phyloP scores from a whole-genome alignment of 768 basidiomycete species.

The Amanita brunnescens region DNA sequence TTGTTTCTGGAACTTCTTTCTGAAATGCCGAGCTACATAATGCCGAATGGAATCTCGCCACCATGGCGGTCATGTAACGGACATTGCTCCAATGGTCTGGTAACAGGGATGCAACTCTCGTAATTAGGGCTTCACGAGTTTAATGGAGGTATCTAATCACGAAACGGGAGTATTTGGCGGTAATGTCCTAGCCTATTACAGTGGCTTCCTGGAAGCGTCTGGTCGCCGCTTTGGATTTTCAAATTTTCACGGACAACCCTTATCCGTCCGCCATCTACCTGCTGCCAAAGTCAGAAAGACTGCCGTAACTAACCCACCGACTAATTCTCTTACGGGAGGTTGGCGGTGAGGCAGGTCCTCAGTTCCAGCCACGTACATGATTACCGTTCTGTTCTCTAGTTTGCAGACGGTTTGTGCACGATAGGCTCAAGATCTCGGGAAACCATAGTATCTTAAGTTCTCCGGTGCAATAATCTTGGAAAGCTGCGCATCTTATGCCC shows the following conservation, averaged over 20 bases:
- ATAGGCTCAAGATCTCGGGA: constrained; percentile 5
- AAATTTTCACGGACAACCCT: constrained; percentile 6
- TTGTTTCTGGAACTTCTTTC: not conserved
- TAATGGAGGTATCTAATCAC: constrained; percentile 3
- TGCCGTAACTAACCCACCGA: constrained; percentile 7
- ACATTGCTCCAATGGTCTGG: not conserved
- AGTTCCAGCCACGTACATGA: not conserved
- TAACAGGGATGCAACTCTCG: not conserved
- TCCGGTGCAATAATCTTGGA: not conserved
- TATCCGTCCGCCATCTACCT: not conserved
- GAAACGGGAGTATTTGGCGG: constrained; percentile 6
- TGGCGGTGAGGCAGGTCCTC: not conserved
- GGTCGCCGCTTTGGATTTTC: constrained; percentile 6
- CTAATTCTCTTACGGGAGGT: not conserved
- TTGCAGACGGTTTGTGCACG: constrained; percentile 7
- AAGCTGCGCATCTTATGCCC: not conserved
- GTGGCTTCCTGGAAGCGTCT: constrained; percentile 4
- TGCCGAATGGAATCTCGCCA: not conserved
- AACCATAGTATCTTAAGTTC: not conserved
- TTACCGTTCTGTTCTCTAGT: constrained; percentile 1
- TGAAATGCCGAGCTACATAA: not conserved
- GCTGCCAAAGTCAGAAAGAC: not conserved
- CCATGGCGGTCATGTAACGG: not conserved
- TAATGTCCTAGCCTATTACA: constrained; percentile 1
- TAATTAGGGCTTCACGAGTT: not conserved